Base-by-base conservation (phyloP, 1,284 basidiomycete species). In the Sphagnurus paluster region DNA sequence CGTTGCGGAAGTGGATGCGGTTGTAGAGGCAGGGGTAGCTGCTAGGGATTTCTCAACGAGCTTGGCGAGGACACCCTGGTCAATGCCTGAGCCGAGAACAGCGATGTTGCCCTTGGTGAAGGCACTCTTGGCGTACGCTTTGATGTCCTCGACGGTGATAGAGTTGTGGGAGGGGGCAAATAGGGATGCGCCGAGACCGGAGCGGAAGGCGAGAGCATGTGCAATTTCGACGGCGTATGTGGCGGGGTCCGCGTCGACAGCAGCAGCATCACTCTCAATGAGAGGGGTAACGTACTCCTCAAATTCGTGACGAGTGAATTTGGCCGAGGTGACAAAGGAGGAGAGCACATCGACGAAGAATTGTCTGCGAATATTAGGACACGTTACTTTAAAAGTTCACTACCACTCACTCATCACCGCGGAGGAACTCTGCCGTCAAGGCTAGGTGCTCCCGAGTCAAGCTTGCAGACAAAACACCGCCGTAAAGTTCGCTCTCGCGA, bases 401-500 rank as follows among this genome's bases (percentile, higher is more conserved):
- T 17, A 13, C 37, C 25, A 90, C 92, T 75, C 69, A 98, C 95
- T 98, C 96, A 67, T 99, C 93, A 42, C 93, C 95, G 53, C 87
- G 84, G 58, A 98, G 73, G 74, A 98, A 99, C 66, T 98, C 94
- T 53, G 96, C 93, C 38, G 90, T 96, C 59, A 95, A 72, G 54
- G 92, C 84, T 38, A 99, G 79, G 71, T 98, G 87, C 75, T 99
- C 96, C 60, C 95, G 79, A 32, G 87, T 82, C 57, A 98, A 75
- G 55, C 81, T 86, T 48, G 93, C 76, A 37, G 93, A 94, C 56
- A 99, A 79, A 45, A 96, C 82, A 66, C 95, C 96, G 52, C 96
- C 97, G 68, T 92, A 91, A 44, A 98, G 79, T 72, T 99, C 96
- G 50, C 90, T 84, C 70, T 98, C 93, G 56, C 96, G 86, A 54